Base-by-base conservation (phyloP, 495 filamentous ascomycete species). In the Emericellopsis terricola region DNA sequence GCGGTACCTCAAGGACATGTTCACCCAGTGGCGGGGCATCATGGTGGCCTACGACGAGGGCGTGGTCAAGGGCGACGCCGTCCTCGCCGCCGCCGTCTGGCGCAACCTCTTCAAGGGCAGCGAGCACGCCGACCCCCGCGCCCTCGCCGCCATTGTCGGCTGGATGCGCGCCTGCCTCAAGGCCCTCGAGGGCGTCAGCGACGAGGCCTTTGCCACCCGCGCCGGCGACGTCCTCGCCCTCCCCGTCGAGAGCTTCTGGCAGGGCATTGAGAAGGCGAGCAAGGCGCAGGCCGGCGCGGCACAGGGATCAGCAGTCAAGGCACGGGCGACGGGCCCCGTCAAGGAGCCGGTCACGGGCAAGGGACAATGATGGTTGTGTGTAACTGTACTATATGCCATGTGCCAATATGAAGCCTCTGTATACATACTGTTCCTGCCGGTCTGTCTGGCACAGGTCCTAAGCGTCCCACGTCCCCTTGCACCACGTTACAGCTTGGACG, bases 1-100 rank as follows among this genome's bases (percentile, higher is more conserved):
- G 51, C 73, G 68, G 36, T 94, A 92, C 54, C 69, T 96, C 17
- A 89, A 92, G 50, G 89, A 94, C 49, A 57, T 94, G 18, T 96
- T 81, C 46, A 61, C 80, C 23, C 85, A 94, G 56, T 97, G 86
- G 78, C 72, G 89, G 11, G 89, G 87, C 10, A 49, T 81, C 27
- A 54, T 86, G 15, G 69, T 80, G 1, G 76, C 78, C 2, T 93
- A 91, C 54, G 86, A 94, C 48, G 85, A 94, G 47, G 86, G 81
- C 0, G 42, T 94, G 16, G 61, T 75, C 9, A 81, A 75, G 48
- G 80, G 80, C 1, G 86, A 94, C 50, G 77, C 85, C 27, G 77
- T 87, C 37, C 62, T 93, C 10, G 86, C 83, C 4, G 64, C 78
- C 19, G 89, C 91, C 9, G 64, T 96, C 19, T 97, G 89, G 89